Evolutionary conservation across 2,329 filamentous ascomycete genomes (phyloP).

Genomic region (Penicillium verrucosum): DNA sequence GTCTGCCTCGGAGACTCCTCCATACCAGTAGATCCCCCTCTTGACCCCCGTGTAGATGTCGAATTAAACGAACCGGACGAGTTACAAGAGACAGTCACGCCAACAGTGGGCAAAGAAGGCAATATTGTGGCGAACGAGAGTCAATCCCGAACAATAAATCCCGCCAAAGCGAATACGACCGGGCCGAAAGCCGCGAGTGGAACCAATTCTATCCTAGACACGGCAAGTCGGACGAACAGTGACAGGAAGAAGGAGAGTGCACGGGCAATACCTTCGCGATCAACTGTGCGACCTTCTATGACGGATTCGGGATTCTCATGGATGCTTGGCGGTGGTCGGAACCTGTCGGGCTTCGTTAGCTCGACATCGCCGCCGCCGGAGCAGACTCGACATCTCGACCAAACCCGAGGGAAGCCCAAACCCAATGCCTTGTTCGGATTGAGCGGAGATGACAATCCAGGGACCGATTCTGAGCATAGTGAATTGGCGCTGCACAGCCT

Average conservation of each 20-base stretch:
- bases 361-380: conserved; percentile 46
- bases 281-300: conserved; percentile 39
- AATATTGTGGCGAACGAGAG: conserved; percentile 1
- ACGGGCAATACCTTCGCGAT: conserved; percentile 24
- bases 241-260: conserved; percentile 10
- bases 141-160: conserved; percentile 4
- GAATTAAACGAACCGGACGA: conserved; percentile 2
- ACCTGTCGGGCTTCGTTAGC: conserved; percentile 46
- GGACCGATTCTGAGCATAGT: conserved; percentile 33
- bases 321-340: conserved; percentile 48
- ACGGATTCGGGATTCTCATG: conserved; percentile 50
- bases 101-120: background rate
- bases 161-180: conserved; percentile 6
- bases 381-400: conserved; percentile 36
- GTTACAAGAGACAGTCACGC: background rate
- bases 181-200: conserved; percentile 11
- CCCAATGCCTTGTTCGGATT: conserved; percentile 36
- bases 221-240: conserved; percentile 2
- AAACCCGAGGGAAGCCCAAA: conserved; percentile 31
- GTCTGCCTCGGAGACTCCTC: conserved; percentile 42
- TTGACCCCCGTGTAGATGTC: conserved; percentile 3
- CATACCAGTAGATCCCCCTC: conserved; percentile 25
- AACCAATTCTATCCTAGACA: conserved; percentile 8
- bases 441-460: conserved; percentile 30
- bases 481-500: conserved; percentile 42